Conservation (phyloP, 176 grass and related monocot genomes). For the Juncus effusus region DNA sequence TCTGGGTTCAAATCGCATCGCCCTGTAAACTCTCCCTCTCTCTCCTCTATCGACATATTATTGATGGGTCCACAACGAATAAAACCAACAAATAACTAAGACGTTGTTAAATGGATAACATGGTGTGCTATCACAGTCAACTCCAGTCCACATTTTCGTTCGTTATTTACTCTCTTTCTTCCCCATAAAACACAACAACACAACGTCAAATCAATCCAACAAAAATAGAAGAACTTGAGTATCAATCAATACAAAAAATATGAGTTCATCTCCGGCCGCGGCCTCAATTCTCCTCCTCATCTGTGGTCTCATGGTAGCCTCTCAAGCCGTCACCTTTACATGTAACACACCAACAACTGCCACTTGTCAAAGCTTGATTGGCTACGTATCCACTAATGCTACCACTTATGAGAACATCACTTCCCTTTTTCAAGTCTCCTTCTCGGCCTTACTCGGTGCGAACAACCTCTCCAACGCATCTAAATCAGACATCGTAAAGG, state of each 20-base stretch:
- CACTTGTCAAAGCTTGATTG: slow-evolving; percentile 47
- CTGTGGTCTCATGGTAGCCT: slow-evolving; percentile 1
- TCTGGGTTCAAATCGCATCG: background rate
- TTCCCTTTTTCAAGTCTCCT: slow-evolving; percentile 46
- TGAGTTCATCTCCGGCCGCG: slow-evolving; percentile 13
- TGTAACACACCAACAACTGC: background rate
- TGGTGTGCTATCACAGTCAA: slow-evolving; percentile 1
- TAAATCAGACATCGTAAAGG: background rate
- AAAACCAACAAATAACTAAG: too few species aligned
- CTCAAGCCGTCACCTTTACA: slow-evolving; percentile 43
- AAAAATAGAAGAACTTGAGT: background rate
- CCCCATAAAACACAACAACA: background rate
- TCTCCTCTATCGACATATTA: background rate
- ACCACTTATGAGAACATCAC: slow-evolving; percentile 53
- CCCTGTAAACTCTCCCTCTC: background rate
- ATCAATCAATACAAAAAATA: background rate
- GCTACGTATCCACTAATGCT: slow-evolving; percentile 45
- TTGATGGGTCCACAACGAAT: too few species aligned
- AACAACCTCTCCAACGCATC: slow-evolving; percentile 16
- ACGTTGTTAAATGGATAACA: too few species aligned
- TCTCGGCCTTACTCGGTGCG: slow-evolving; percentile 43
- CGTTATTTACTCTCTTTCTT: background rate
- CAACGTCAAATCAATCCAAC: background rate
- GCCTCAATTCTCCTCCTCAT: slow-evolving; percentile 26
- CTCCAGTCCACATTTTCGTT: slow-evolving; percentile 2